phyloP scores from a whole-genome alignment of 2,329 filamentous ascomycete species.

The Clonostachys rosea region DNA sequence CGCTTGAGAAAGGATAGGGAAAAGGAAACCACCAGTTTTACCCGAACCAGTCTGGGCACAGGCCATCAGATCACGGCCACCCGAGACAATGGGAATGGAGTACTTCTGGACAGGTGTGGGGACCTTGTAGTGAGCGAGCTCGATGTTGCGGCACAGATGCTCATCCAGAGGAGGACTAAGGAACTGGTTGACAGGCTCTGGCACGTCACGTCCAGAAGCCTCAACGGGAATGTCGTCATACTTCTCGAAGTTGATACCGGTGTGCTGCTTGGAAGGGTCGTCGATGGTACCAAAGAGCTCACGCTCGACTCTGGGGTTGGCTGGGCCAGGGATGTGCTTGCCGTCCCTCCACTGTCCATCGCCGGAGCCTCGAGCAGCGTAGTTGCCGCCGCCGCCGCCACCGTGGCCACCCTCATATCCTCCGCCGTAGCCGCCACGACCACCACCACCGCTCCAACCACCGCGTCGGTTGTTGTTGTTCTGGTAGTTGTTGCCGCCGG shows the following conservation, averaged over 20 bases:
- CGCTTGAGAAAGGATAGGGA: constrained; percentile 97
- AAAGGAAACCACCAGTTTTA: constrained; percentile 99
- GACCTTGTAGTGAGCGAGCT: constrained; percentile 88
- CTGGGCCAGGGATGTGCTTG: constrained; percentile 87
- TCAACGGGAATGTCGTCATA: constrained; percentile 99
- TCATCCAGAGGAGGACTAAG: constrained; percentile 93
- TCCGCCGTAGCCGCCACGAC: constrained; percentile 28
- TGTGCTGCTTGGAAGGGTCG: constrained; percentile 92
- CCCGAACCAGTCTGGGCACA: constrained; percentile 99
- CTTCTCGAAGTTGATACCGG: constrained; percentile 99
- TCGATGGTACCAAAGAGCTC: constrained; percentile 91
- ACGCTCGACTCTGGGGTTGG: constrained; percentile 86
- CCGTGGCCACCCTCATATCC: constrained; percentile 23
- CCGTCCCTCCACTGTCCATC: constrained; percentile 96
- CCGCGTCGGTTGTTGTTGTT: constrained; percentile 23
- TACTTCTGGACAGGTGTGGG: constrained; percentile 99
- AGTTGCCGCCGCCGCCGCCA: constrained; percentile 42
- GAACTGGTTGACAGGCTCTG: constrained; percentile 83
- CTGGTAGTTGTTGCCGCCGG: neutral
- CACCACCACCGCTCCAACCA: constrained; percentile 23
- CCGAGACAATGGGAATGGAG: constrained; percentile 98
- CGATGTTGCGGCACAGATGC: constrained; percentile 89
- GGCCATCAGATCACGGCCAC: constrained; percentile 96
- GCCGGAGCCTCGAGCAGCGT: constrained; percentile 73
- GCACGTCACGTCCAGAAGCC: constrained; percentile 89